A percentile compares a stretch with the other conserved stretches of the same genome.
These are phyloP conservation scores for Entomortierella parvispora DNA, from an alignment of 192 early-diverging fungal genomes.

Conservation along the genomic window DNA sequence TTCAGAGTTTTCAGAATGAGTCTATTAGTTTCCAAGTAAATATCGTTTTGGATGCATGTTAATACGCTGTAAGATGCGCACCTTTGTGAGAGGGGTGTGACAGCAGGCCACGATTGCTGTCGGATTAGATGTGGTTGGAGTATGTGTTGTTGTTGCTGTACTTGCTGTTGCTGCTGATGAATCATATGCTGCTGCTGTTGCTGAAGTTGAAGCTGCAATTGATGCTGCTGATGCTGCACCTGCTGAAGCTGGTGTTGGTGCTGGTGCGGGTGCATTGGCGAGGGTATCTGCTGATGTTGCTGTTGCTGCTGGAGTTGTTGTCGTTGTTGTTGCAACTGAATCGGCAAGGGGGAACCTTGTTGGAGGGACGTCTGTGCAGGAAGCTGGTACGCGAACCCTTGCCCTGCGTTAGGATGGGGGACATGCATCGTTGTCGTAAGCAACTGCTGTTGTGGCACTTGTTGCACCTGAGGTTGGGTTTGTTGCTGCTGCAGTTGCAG, in stretches of 20 bases:
- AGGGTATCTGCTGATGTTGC: slow-evolving; percentile 4
- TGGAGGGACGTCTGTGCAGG: slow-evolving; percentile 3
- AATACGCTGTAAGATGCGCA: no score
- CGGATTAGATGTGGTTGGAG: not conserved
- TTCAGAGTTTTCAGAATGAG: no score
- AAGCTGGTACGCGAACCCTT: slow-evolving; percentile 2
- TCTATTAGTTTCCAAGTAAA: no score
- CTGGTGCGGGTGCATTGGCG: slow-evolving; percentile 7
- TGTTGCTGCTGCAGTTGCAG: slow-evolving; percentile 19
- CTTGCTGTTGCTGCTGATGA: slow-evolving; percentile 17
- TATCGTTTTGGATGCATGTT: no score
- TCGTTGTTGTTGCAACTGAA: slow-evolving; percentile 9
- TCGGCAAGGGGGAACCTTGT: not conserved
- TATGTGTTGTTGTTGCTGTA: not conserved
- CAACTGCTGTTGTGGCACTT: not conserved
- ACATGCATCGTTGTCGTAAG: not conserved
- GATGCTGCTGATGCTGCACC: slow-evolving; percentile 15
- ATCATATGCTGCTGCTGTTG: slow-evolving; percentile 14
- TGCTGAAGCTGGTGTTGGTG: slow-evolving; percentile 18
- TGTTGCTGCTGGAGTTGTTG: slow-evolving; percentile 32
- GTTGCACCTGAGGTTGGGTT: not conserved
- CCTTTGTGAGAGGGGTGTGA: no score
- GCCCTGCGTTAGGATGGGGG: not conserved
- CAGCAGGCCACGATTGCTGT: no score
- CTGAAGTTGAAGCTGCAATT: slow-evolving; percentile 4